These are phyloP conservation scores for Talaromyces amestolkiae DNA, from an alignment of 2,329 filamentous ascomycete genomes.

Conservation along the genomic window DNA sequence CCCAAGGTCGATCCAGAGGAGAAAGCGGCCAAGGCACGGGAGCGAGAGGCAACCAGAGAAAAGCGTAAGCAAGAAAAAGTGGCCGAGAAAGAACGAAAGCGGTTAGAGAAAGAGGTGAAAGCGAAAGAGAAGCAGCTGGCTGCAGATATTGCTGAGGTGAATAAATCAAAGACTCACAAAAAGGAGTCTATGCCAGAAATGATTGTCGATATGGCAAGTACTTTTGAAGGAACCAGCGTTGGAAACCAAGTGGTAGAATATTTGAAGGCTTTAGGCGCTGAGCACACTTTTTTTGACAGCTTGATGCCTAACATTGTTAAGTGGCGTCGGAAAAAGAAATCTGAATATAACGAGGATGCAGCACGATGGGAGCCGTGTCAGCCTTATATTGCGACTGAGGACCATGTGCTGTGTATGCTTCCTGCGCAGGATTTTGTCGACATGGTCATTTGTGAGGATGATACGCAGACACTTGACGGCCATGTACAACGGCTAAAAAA, in stretches of 20 bases:
- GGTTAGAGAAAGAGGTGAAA: constrained; percentile 53
- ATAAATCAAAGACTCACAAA: constrained; percentile 70
- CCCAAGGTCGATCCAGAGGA: constrained; percentile 46
- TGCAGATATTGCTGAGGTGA: constrained; percentile 68
- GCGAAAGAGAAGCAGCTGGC: constrained; percentile 62
- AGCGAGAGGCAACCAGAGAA: constrained; percentile 50
- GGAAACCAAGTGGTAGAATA: constrained; percentile 45
- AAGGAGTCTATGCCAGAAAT: constrained; percentile 72
- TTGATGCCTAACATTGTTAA: constrained; percentile 55
- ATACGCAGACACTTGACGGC: constrained; percentile 54
- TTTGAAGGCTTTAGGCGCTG: constrained; percentile 43
- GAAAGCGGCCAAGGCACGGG: constrained; percentile 50
- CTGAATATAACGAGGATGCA: constrained; percentile 59
- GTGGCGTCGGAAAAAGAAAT: constrained; percentile 68
- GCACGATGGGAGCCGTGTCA: constrained; percentile 65
- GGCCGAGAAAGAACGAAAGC: constrained; percentile 45
- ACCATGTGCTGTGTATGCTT: constrained; percentile 62
- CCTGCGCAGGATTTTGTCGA: constrained; percentile 65
- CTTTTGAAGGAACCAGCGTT: constrained; percentile 49
- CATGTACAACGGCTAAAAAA: constrained; percentile 58
- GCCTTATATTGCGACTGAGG: constrained; percentile 52
- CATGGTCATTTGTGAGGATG: constrained; percentile 49
- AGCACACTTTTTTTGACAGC: constrained; percentile 40
- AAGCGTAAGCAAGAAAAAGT: constrained; percentile 50
- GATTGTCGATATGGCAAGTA: constrained; percentile 67